Percentiles rank a stretch among this genome's conserved stretches.
Evolutionary conservation across 768 basidiomycete genomes (phyloP).

Genomic region (Tylopilus intermedius): DNA sequence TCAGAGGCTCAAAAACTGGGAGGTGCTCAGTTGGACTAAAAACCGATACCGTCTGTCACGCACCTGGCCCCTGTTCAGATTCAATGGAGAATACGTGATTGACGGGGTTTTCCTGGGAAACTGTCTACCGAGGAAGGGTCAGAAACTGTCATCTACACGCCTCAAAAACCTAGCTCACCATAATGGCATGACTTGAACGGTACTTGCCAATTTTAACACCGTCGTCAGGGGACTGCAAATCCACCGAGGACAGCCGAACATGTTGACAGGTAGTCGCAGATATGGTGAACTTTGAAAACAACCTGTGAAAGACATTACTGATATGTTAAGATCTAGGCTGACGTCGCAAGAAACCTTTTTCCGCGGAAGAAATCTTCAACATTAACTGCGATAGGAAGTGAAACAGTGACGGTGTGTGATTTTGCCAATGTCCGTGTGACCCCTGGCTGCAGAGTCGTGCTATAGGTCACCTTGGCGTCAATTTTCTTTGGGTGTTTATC

Average conservation of each 20-base stretch:
- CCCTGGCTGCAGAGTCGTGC: slow-evolving; percentile 48
- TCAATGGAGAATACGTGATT: slow-evolving; percentile 81
- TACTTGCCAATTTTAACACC: slow-evolving; percentile 51
- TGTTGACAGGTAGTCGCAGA: slow-evolving; percentile 75
- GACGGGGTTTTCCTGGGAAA: slow-evolving; percentile 70
- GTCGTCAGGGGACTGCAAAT: slow-evolving; percentile 43
- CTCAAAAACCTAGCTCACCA: slow-evolving; percentile 36
- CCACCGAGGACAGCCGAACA: slow-evolving; percentile 66
- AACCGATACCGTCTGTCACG: slow-evolving; percentile 2
- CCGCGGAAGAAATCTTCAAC: slow-evolving; percentile 96
- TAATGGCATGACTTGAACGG: slow-evolving; percentile 41
- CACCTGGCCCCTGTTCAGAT: slow-evolving; percentile 58
- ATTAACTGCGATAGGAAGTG: slow-evolving; percentile 84
- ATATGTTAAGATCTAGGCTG: slow-evolving; percentile 1
- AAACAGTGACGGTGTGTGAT: slow-evolving; percentile 54
- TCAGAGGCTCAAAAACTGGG: slow-evolving; percentile 58
- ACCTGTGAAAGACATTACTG: slow-evolving; percentile 38
- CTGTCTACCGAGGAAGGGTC: slow-evolving; percentile 45
- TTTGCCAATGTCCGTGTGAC: slow-evolving; percentile 51
- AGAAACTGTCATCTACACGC: not conserved
- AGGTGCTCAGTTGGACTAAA: slow-evolving; percentile 1
- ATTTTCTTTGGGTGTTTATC: slow-evolving; percentile 52
- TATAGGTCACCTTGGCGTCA: slow-evolving; percentile 62
- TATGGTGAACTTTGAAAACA: slow-evolving; percentile 88
- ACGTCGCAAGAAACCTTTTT: slow-evolving; percentile 46